Base-by-base conservation (phyloP, 257 asterid genomes). In the Gentiana macrophylla region DNA sequence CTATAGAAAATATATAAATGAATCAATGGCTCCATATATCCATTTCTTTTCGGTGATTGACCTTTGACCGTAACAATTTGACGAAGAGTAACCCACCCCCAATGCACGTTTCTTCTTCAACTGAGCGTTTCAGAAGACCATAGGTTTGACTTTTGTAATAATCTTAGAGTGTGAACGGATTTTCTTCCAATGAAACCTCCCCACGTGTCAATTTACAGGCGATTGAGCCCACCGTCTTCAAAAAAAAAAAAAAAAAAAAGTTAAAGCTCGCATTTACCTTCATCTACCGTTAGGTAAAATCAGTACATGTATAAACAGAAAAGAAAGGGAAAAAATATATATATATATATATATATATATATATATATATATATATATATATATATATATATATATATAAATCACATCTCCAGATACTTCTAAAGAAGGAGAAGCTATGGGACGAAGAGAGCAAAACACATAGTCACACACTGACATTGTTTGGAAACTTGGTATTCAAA, bases 221-320 rank as follows among this genome's bases (percentile, higher is more conserved):
- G 4, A 66, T 62, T 46, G 4, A 34, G 64, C 64, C 62, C 48
- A 61, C 61, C 32, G 9, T 32, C 65, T 4, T 10, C n/a, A n/a
- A n/a, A n/a, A n/a, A 41, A 41, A 41, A 41, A 3, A 41, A 41
- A 38, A 38, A 38, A 38, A 38, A 3, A 58, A 59, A 83, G 77
- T 86, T 79, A 83, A 71, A 65, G 87, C 82, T 50, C 43, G 78
- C 91, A 83, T 79, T 79, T 76, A 83, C 47, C 69, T 37, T 64
- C 60, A 47, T 36, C 55, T 49, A 58, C 62, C 35, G 11, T 37
- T 47, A 57, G 49, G 55, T 60, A 32, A 55, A 56, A 12, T 52
- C 60, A 35, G 34, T n/a, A 53, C 47, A 62, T 62, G 67, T 54
- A 47, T 67, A 66, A 72, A 54, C 56, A 11, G 13, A 47, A 15